Evolutionary conservation across 345 rosid genomes (phyloP).

Genomic region (Barbarea vulgaris): DNA sequence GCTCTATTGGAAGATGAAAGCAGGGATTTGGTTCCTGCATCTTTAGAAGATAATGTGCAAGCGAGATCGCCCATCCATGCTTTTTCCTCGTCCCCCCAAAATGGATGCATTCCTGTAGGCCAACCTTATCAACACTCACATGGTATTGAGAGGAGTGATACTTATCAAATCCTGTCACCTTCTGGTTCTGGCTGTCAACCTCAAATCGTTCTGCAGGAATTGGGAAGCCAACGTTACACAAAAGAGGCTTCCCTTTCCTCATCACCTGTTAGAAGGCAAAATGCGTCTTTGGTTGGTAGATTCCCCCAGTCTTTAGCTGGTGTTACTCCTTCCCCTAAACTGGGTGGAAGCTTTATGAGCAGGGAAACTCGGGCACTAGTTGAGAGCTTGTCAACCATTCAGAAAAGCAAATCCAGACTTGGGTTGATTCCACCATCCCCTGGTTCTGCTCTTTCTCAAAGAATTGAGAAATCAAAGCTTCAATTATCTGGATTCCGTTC

Average conservation of each 20-base stretch:
- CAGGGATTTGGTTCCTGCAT: constrained; percentile 42
- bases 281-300: constrained; percentile 39
- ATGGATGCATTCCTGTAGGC: constrained; percentile 22
- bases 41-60: constrained; percentile 34
- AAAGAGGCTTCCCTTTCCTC: constrained; percentile 47
- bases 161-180: constrained; percentile 35
- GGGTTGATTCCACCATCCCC: constrained; percentile 49
- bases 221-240: constrained; percentile 37
- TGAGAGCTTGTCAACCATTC: constrained; percentile 45
- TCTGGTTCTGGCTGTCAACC: constrained; percentile 40
- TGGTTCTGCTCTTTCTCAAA: constrained; percentile 49
- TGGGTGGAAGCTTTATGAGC: constrained; percentile 45
- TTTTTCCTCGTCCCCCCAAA: constrained; percentile 30
- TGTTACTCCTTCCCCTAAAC: constrained; percentile 68
- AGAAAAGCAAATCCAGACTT: constrained; percentile 51
- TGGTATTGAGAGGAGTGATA: constrained; percentile 32
- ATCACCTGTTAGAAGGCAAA: constrained; percentile 39
- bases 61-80: constrained; percentile 37
- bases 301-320: constrained; percentile 38
- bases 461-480: constrained; percentile 54
- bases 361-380: constrained; percentile 47
- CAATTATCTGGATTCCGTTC: constrained; percentile 47
- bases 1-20: constrained; percentile 66
- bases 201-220: constrained; percentile 41
- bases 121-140: constrained; percentile 26